Conservation (phyloP, 2,329 filamentous ascomycete species). For the Pseudogymnoascus sp. region DNA sequence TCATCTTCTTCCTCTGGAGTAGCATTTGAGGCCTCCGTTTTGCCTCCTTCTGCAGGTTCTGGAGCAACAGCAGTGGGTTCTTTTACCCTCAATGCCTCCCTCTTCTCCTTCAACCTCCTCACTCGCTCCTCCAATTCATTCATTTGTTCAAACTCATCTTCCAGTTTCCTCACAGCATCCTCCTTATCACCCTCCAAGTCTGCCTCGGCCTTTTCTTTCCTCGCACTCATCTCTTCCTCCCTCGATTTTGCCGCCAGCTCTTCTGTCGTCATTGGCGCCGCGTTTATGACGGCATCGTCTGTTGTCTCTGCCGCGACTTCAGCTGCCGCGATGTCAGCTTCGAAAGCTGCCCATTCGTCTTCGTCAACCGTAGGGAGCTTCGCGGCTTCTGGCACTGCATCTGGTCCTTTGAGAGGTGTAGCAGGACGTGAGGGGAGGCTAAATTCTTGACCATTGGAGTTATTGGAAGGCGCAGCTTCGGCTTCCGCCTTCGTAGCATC, state of each 20-base stretch:
- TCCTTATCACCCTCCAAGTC: slow-evolving; percentile 61
- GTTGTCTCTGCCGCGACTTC: slow-evolving; percentile 26
- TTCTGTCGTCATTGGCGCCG: slow-evolving; percentile 56
- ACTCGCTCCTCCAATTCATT: slow-evolving; percentile 67
- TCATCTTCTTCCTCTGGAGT: slow-evolving; percentile 32
- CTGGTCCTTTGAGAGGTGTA: slow-evolving; percentile 40
- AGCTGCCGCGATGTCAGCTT: slow-evolving; percentile 62
- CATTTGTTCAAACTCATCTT: slow-evolving; percentile 78
- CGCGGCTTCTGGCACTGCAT: slow-evolving; percentile 29
- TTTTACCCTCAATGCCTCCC: slow-evolving; percentile 52
- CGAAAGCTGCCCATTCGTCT: slow-evolving; percentile 78
- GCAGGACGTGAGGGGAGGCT: slow-evolving; percentile 56
- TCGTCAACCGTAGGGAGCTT: slow-evolving; percentile 49
- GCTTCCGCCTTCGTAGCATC: slow-evolving; percentile 31
- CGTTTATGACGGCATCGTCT: slow-evolving; percentile 53
- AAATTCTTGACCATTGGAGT: slow-evolving; percentile 43
- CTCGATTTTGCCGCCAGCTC: slow-evolving; percentile 48
- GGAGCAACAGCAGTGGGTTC: slow-evolving; percentile 24
- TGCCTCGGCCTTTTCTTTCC: slow-evolving; percentile 41
- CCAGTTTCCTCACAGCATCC: slow-evolving; percentile 63
- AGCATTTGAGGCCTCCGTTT: slow-evolving; percentile 18
- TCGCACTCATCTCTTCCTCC: slow-evolving; percentile 40
- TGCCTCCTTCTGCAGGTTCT: slow-evolving; percentile 21
- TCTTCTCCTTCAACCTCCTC: slow-evolving; percentile 56
- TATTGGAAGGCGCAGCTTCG: slow-evolving; percentile 21